Base-by-base conservation (phyloP, 2,329 filamentous ascomycete genomes). In the Bisporella sp. region DNA sequence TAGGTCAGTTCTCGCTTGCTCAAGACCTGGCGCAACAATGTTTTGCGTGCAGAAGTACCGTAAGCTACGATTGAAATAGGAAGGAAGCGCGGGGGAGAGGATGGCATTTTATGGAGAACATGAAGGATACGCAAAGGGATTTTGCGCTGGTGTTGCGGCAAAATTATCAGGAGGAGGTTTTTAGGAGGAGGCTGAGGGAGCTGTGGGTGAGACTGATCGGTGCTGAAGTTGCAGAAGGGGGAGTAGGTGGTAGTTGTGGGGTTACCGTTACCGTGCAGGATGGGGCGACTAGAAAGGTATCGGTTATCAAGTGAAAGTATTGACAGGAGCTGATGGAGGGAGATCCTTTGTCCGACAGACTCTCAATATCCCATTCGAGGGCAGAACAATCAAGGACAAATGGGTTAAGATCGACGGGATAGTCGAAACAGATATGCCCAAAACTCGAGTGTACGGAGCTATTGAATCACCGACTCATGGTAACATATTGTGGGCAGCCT, bases 111-210 rank as follows among this genome's bases (percentile, higher is more conserved):
- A 74, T 79, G 71, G 71, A 77, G 56, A 66, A 72, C 35, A 77
- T 78, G 66, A 70, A 69, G 35, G 73, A 76, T 50, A 76, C 75
- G 1, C 64, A 66, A 30, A 78, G 73, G 63, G 70, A 76, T 53
- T 80, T 77, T 57, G 69, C 71, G 0, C 64, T 78, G n/a, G 75
- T 78, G 1, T 57, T 81, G 48, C 67, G 77, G 12, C 76, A 81
- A 62, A 78, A 74, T 59, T 78, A 76, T 57, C 72, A 75, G 5
- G 76, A 80, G 57, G 71, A 73, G 9, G 72, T 79, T 41, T 73
- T 79, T 47, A 68, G 76, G 62, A 64, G n/a, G 64, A 68, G 51
- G 45, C 71, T 60, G 62, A 52, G 45, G 65, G 54, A 61, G 43
- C 46, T 50, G 2, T 54, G 53, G 11, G 54, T 57, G 32, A 58